A percentile compares a stretch with the other conserved stretches of the same genome.
Evolutionary conservation across 768 basidiomycete species (phyloP).

Genomic region (Saitozyma podzolica): DNA sequence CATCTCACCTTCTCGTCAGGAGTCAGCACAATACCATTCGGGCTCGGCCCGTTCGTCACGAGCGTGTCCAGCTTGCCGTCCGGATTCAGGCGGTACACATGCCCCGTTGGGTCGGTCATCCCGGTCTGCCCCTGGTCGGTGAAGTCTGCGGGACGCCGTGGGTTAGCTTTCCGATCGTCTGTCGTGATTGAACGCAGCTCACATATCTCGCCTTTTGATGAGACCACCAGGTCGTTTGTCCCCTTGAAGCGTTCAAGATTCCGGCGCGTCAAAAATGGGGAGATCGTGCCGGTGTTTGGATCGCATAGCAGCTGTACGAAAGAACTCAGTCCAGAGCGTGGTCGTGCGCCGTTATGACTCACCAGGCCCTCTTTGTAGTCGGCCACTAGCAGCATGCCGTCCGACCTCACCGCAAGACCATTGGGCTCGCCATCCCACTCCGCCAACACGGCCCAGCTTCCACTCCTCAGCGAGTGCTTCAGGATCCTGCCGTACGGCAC

Average conservation of each 20-base stretch:
- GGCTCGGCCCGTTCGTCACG: conserved; percentile 22
- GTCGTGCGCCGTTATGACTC: not conserved
- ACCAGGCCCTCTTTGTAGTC: conserved; percentile 31
- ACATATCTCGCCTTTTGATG: conserved; percentile 25
- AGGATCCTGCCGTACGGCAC: conserved; percentile 24
- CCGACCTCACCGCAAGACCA: conserved; percentile 18
- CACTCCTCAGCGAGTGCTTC: not conserved
- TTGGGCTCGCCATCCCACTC: conserved; percentile 28
- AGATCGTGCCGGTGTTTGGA: conserved; percentile 10
- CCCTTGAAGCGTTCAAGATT: conserved; percentile 31
- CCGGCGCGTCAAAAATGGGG: conserved; percentile 12
- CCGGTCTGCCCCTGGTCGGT: conserved; percentile 37
- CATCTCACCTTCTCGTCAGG: conserved; percentile 24
- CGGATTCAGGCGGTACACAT: conserved; percentile 22
- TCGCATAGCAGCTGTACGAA: conserved; percentile 16
- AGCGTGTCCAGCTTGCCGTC: conserved; percentile 22
- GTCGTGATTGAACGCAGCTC: not conserved
- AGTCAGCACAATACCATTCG: conserved; percentile 24
- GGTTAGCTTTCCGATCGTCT: not conserved
- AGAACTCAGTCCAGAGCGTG: not conserved
- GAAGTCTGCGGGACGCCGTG: conserved; percentile 12
- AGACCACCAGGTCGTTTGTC: conserved; percentile 21
- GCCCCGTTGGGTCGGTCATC: conserved; percentile 26
- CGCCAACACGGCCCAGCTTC: conserved; percentile 5
- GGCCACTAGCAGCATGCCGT: conserved; percentile 22